These are phyloP conservation scores for Asterophora parasitica DNA, from an alignment of 768 basidiomycete genomes.

Conservation along the genomic window DNA sequence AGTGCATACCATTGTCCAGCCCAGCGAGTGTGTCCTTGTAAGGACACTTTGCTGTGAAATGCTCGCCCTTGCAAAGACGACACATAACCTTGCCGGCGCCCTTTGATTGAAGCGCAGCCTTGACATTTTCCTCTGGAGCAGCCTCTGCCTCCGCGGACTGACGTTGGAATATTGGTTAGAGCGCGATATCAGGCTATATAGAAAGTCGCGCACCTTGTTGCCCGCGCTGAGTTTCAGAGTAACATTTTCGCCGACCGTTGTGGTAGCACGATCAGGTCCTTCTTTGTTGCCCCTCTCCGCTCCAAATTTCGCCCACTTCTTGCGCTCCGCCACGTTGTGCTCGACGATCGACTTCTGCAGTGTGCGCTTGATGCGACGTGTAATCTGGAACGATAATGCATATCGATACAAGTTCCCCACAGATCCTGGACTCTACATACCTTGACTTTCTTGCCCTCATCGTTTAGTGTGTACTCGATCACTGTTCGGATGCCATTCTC, in stretches of 20 bases:
- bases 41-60: constrained; percentile 98
- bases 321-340: constrained; percentile 88
- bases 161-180: background rate
- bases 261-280: constrained; percentile 91
- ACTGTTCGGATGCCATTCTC: constrained; percentile 87
- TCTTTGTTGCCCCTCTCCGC: constrained; percentile 80
- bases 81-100: constrained; percentile 89
- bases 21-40: constrained; percentile 91
- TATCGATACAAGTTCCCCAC: background rate
- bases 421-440: constrained; percentile 33
- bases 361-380: constrained; percentile 78
- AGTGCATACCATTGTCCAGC: constrained; percentile 53
- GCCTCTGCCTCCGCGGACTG: constrained; percentile 66
- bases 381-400: constrained; percentile 52
- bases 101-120: constrained; percentile 60
- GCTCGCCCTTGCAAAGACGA: constrained; percentile 92
- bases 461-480: constrained; percentile 78
- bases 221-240: constrained; percentile 47
- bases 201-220: constrained; percentile 45
- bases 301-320: constrained; percentile 93
- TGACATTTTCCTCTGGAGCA: constrained; percentile 59
- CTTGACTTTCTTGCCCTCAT: constrained; percentile 94
- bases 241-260: constrained; percentile 75
- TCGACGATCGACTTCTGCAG: constrained; percentile 92
- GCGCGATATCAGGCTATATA: background rate